Conservation (phyloP, 305 asterid genomes). For the Solanum hybrid region DNA sequence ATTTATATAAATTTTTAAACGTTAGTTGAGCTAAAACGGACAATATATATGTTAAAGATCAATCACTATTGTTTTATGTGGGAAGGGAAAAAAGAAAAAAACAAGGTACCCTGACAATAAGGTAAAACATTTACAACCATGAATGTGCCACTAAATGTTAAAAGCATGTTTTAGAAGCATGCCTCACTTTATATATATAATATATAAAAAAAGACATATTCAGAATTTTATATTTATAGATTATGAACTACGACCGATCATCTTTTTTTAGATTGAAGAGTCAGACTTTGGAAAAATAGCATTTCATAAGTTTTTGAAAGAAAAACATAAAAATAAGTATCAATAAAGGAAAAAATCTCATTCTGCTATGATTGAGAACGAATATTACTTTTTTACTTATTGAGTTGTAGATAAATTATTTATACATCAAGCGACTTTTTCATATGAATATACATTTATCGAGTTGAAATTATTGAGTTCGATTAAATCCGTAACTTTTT, state of each 20-base stretch:
- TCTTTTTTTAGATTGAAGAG: background rate
- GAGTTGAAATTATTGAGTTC: background rate
- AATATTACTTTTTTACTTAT: background rate
- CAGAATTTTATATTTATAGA: background rate
- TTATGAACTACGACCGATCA: rapidly evolving
- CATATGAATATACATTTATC: background rate
- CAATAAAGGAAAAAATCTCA: background rate
- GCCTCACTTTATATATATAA: background rate
- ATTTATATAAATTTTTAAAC: background rate
- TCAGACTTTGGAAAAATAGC: background rate
- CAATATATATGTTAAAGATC: background rate
- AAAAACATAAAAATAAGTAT: background rate
- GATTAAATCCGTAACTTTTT: rapidly evolving
- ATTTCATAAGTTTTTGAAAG: background rate
- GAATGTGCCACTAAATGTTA: background rate
- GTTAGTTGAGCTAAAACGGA: background rate
- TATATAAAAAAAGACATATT: background rate
- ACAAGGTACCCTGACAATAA: background rate
- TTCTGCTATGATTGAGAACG: background rate
- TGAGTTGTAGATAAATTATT: background rate
- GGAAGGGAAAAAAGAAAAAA: background rate
- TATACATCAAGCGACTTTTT: background rate
- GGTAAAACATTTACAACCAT: background rate
- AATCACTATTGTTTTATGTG: background rate
- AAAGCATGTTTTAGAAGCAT: background rate